A percentile compares a stretch with the other conserved stretches of the same genome.
phyloP scores from a whole-genome alignment of 768 basidiomycete species.

The Leucocoprinus birnbaumii region DNA sequence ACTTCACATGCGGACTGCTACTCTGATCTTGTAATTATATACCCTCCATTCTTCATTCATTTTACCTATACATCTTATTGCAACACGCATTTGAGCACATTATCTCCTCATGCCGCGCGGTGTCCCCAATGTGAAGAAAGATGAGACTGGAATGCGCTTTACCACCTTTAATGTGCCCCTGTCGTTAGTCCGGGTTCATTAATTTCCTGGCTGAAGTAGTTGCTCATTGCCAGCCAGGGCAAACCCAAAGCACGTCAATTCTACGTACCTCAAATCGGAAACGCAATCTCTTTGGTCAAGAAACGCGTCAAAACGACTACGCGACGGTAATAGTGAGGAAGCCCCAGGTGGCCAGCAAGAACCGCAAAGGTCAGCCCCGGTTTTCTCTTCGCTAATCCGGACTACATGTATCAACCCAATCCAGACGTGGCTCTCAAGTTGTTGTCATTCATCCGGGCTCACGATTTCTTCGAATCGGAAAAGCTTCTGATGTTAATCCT shows the following conservation, averaged over 20 bases:
- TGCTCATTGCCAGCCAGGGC: conserved; percentile 36
- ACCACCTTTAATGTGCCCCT: conserved; percentile 81
- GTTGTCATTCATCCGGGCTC: conserved; percentile 82
- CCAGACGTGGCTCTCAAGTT: conserved; percentile 73
- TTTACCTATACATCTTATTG: not conserved
- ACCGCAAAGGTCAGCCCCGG: conserved; percentile 5
- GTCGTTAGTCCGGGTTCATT: conserved; percentile 39
- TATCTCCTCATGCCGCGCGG: conserved; percentile 70
- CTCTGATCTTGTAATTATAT: conserved; percentile 12
- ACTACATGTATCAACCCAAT: too few relatives aligned
- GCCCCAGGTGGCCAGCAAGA: not conserved
- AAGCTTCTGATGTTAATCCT: conserved; percentile 77
- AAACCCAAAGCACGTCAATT: conserved; percentile 78
- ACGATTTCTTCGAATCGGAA: conserved; percentile 68
- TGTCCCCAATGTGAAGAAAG: conserved; percentile 74
- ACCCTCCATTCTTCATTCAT: not conserved
- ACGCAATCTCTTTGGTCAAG: conserved; percentile 71
- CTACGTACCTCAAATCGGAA: conserved; percentile 77
- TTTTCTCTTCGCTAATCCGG: not conserved
- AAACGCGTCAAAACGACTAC: conserved; percentile 32
- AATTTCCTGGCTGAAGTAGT: conserved; percentile 4
- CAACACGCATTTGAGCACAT: not conserved
- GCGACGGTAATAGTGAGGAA: conserved; percentile 10
- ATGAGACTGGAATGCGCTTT: conserved; percentile 80
- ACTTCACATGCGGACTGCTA: not conserved